A percentile compares a stretch with the other conserved stretches of the same genome.
These are phyloP conservation scores for Aspergillus neoniger DNA, from an alignment of 2,329 filamentous ascomycete species.

Conservation along the genomic window DNA sequence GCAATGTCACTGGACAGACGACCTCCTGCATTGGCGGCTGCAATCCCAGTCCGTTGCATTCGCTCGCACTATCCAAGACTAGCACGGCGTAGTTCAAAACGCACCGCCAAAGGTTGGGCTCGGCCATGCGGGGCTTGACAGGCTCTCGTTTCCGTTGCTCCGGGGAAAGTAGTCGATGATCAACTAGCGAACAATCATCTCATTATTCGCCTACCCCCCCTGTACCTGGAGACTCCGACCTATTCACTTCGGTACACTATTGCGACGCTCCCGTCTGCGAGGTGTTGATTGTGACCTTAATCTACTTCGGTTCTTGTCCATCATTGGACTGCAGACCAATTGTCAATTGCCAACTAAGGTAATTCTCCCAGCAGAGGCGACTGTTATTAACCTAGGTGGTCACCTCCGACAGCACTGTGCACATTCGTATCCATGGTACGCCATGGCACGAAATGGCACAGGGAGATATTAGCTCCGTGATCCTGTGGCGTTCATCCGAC, in stretches of 20 bases:
- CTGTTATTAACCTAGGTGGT: not conserved
- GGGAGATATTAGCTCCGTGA: not conserved
- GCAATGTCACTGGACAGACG: not conserved
- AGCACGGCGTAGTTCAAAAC: slow-evolving; percentile 9
- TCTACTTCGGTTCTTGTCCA: not conserved
- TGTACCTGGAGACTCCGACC: too few species aligned
- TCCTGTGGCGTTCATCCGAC: not conserved
- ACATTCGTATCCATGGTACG: not conserved
- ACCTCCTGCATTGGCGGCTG: slow-evolving; percentile 9
- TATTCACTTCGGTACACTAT: too few species aligned
- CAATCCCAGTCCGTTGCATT: not conserved
- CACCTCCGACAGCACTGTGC: not conserved
- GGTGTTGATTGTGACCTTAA: not conserved
- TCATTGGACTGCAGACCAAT: too few species aligned
- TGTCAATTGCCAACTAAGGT: too few species aligned
- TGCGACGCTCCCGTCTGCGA: too few species aligned
- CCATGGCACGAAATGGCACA: not conserved
- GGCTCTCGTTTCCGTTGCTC: slow-evolving; percentile 37
- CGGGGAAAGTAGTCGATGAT: slow-evolving; percentile 27
- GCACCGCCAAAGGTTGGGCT: slow-evolving; percentile 23
- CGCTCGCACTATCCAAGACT: not conserved
- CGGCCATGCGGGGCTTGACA: slow-evolving; percentile 38
- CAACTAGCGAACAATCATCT: not conserved
- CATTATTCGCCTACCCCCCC: too few species aligned
- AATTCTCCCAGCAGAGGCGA: not conserved